A percentile compares a stretch with the other conserved stretches of the same genome.
These are phyloP conservation scores for Trichosporon sp. DNA, from an alignment of 1,284 basidiomycete genomes.

Conservation along the genomic window DNA sequence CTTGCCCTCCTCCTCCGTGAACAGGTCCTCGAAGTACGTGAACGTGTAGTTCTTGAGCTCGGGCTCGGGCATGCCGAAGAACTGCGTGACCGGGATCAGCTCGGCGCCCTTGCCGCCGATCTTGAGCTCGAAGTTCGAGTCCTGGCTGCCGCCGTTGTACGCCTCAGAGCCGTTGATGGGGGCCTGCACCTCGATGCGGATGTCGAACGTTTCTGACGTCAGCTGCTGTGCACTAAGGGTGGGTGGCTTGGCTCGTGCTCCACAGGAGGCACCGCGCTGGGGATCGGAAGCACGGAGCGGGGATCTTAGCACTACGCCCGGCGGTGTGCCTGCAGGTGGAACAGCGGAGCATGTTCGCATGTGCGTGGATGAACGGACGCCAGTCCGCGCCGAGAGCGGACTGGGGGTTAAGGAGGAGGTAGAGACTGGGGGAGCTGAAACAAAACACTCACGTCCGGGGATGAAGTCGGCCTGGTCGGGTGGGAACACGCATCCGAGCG, in stretches of 20 bases:
- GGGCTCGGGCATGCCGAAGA: constrained; percentile 41
- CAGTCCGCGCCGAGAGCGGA: background rate
- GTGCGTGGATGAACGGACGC: background rate
- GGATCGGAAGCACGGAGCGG: too few relatives aligned
- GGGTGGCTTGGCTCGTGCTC: background rate
- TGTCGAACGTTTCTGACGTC: constrained; percentile 38
- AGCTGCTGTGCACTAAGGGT: background rate
- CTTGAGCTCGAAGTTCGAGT: constrained; percentile 40
- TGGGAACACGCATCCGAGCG: constrained; percentile 46
- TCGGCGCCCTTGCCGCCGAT: constrained; percentile 39
- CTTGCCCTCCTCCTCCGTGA: constrained; percentile 38
- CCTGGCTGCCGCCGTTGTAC: constrained; percentile 46
- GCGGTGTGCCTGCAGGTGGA: too few relatives aligned
- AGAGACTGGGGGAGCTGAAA: background rate
- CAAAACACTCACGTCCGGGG: constrained; percentile 32
- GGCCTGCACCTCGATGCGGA: constrained; percentile 49
- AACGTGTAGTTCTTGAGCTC: constrained; percentile 39
- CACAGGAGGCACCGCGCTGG: too few relatives aligned
- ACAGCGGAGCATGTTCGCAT: too few relatives aligned
- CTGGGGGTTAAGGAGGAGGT: background rate
- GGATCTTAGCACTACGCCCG: background rate
- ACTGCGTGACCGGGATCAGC: constrained; percentile 39
- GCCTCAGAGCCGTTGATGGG: constrained; percentile 50
- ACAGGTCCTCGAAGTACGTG: constrained; percentile 47
- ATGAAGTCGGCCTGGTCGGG: constrained; percentile 45